Conservation (phyloP, 139 green algal genomes). For the Picochlorum costavermella region DNA sequence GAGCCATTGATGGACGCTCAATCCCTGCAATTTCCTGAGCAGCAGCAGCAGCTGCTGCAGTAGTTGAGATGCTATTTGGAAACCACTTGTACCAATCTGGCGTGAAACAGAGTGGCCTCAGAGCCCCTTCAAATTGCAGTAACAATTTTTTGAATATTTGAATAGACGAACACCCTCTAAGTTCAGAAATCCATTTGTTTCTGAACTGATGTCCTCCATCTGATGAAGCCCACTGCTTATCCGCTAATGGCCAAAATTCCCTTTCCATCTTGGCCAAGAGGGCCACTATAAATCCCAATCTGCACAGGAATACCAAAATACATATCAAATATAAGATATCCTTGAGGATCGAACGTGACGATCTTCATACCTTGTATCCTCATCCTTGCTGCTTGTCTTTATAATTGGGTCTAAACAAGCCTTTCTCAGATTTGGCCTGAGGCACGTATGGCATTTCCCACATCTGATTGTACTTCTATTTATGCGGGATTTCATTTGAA, state of each 20-base stretch:
- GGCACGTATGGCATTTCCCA: slow-evolving; percentile 38
- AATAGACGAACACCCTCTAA: slow-evolving; percentile 12
- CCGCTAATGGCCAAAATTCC: slow-evolving; percentile 38
- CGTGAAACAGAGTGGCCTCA: slow-evolving; percentile 3
- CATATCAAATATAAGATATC: neutral
- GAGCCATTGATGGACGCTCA: neutral
- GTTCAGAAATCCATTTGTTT: slow-evolving; percentile 8
- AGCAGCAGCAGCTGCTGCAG: too few species aligned
- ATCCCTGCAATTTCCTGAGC: neutral
- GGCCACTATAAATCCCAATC: slow-evolving; percentile 27
- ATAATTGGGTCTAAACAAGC: slow-evolving; percentile 32
- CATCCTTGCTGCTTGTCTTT: neutral
- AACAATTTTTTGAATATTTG: slow-evolving; percentile 12
- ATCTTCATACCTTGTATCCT: neutral
- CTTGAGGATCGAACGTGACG: neutral
- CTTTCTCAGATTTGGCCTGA: slow-evolving; percentile 34
- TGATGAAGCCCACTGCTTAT: slow-evolving; percentile 29
- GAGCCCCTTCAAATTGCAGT: slow-evolving; percentile 29
- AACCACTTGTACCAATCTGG: slow-evolving; percentile 1
- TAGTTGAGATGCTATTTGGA: neutral
- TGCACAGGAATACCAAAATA: slow-evolving; percentile 3
- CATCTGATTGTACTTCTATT: slow-evolving; percentile 20
- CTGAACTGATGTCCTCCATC: slow-evolving; percentile 17
- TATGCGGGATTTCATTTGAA: slow-evolving; percentile 22
- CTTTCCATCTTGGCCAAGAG: slow-evolving; percentile 30